Evolutionary conservation across 495 filamentous ascomycete genomes (phyloP).

Genomic region (Recurvomyces mirabilis): DNA sequence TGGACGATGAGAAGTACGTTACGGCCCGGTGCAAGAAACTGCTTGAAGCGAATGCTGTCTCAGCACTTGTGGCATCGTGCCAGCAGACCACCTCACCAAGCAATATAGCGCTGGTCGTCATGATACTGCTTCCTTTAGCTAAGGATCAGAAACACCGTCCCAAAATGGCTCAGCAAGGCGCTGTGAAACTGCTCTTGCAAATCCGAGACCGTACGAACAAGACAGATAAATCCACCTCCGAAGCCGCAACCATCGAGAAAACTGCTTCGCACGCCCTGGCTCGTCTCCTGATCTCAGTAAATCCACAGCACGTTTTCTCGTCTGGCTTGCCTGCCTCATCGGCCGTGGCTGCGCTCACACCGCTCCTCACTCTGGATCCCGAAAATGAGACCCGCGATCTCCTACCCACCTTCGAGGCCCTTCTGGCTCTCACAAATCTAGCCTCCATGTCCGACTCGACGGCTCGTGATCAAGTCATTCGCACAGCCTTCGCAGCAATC

Average conservation of each 20-base stretch:
- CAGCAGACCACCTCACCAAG: slow-evolving; percentile 49
- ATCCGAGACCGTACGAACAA: slow-evolving; percentile 37
- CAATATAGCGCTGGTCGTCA: slow-evolving; percentile 55
- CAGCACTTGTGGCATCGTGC: slow-evolving; percentile 58
- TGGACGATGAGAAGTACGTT: slow-evolving; percentile 65
- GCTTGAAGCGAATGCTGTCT: slow-evolving; percentile 63
- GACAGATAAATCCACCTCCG: slow-evolving; percentile 28
- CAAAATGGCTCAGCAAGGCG: slow-evolving; percentile 78
- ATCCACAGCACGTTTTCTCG: slow-evolving; percentile 77
- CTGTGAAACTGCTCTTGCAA: slow-evolving; percentile 68
- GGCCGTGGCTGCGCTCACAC: slow-evolving; percentile 66
- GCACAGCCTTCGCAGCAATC: slow-evolving; percentile 55
- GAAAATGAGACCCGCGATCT: slow-evolving; percentile 48
- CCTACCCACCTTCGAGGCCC: slow-evolving; percentile 78
- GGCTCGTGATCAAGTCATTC: slow-evolving; percentile 41
- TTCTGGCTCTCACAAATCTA: slow-evolving; percentile 88
- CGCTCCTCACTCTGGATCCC: slow-evolving; percentile 49
- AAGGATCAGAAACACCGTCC: slow-evolving; percentile 60
- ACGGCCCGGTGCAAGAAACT: slow-evolving; percentile 62
- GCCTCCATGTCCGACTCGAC: slow-evolving; percentile 55
- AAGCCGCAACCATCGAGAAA: slow-evolving; percentile 41
- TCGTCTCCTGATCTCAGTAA: slow-evolving; percentile 80
- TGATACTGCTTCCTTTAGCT: slow-evolving; percentile 67
- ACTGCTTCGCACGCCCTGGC: slow-evolving; percentile 76
- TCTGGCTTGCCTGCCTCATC: slow-evolving; percentile 60